Percentiles rank a stretch among this genome's conserved stretches.
These are phyloP conservation scores for Trichosporon inkin DNA, from an alignment of 1,284 basidiomycete genomes.

Conservation along the genomic window DNA sequence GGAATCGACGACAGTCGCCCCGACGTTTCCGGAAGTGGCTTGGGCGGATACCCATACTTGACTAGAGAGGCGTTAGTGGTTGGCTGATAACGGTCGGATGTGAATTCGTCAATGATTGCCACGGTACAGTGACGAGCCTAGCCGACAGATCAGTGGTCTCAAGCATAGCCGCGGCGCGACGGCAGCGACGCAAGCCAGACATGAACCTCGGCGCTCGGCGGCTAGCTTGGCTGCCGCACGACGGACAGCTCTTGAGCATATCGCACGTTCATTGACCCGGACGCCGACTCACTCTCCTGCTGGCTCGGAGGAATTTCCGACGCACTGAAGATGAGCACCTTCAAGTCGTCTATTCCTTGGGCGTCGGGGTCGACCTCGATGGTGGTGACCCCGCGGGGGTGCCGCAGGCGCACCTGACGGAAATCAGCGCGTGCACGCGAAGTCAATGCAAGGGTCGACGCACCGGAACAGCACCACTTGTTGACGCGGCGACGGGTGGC, in stretches of 20 bases:
- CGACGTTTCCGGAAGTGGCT: constrained; percentile 64
- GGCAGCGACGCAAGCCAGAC: neutral
- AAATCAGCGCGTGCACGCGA: constrained; percentile 5
- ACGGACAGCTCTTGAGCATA: neutral
- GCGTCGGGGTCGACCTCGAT: constrained; percentile 58
- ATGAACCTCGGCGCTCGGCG: neutral
- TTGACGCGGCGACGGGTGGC: neutral
- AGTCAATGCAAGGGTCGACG: neutral
- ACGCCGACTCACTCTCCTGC: constrained; percentile 62
- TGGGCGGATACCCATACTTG: constrained; percentile 79
- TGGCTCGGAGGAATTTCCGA: constrained; percentile 69
- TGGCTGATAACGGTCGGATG: neutral
- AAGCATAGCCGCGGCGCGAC: neutral
- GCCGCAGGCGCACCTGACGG: constrained; percentile 62
- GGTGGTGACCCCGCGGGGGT: constrained; percentile 74
- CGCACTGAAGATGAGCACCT: constrained; percentile 62
- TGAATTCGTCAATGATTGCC: neutral
- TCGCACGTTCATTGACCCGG: neutral
- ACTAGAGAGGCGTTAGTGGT: constrained; percentile 55
- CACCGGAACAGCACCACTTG: neutral
- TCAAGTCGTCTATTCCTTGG: constrained; percentile 66
- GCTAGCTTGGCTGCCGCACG: neutral
- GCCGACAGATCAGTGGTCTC: neutral
- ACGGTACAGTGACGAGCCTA: neutral
- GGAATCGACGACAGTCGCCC: constrained; percentile 70